These are phyloP conservation scores for Kappamyces sp. DNA, from an alignment of 192 early-diverging fungal species.

Conservation along the genomic window DNA sequence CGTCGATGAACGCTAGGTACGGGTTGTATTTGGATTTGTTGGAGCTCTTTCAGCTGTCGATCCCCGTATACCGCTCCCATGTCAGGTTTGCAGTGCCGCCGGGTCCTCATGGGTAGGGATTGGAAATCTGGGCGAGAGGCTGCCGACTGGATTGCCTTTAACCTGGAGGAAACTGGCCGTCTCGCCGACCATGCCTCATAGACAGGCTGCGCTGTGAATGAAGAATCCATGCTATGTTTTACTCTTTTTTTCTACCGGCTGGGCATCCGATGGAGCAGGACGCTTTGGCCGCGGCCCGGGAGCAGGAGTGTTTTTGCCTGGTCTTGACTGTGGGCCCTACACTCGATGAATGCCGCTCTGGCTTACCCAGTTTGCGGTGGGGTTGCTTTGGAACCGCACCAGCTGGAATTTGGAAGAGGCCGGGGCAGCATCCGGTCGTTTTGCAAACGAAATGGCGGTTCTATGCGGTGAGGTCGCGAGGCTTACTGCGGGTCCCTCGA, in stretches of 20 bases:
- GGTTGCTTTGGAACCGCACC: slow-evolving; percentile 93
- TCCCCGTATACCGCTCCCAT: slow-evolving; percentile 10
- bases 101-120: too few relatives aligned
- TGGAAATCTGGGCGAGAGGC: slow-evolving; percentile 31
- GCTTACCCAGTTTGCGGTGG: slow-evolving; percentile 95
- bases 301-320: too few relatives aligned
- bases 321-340: too few relatives aligned
- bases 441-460: slow-evolving; percentile 44
- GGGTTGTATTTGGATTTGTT: slow-evolving; percentile 17
- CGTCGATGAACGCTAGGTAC: slow-evolving; percentile 15
- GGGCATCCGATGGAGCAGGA: too few relatives aligned
- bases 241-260: too few relatives aligned
- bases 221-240: too few relatives aligned
- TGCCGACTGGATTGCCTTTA: slow-evolving; percentile 28
- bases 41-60: slow-evolving; percentile 13
- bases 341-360: too few relatives aligned
- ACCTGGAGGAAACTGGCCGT: slow-evolving; percentile 25
- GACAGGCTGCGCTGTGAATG: too few relatives aligned
- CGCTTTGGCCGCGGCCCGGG: too few relatives aligned
- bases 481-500: slow-evolving; percentile 24
- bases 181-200: too few relatives aligned
- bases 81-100: too few relatives aligned
- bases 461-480: not conserved
- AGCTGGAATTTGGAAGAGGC: slow-evolving; percentile 73
- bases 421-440: slow-evolving; percentile 65